These are phyloP conservation scores for Torrubiella hemipterigena DNA, from an alignment of 2,329 filamentous ascomycete genomes.

Conservation along the genomic window DNA sequence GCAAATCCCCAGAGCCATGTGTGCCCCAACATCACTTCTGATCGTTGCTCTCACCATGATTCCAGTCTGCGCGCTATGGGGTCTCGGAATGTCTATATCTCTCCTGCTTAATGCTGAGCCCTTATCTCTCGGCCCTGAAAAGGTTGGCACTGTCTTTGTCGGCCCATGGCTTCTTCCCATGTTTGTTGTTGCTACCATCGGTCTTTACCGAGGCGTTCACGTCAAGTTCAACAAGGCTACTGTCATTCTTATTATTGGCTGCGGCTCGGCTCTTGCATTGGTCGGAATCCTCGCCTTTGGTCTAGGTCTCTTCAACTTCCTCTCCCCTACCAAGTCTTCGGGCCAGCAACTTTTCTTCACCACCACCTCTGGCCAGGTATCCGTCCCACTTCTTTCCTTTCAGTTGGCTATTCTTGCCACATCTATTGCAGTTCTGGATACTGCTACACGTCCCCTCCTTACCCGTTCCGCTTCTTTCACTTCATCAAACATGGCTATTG, in stretches of 20 bases:
- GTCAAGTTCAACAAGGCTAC: slow-evolving; percentile 18
- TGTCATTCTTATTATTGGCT: slow-evolving; percentile 21
- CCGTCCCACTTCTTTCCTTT: slow-evolving; percentile 29
- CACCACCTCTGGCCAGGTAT: slow-evolving; percentile 13
- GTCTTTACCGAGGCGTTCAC: slow-evolving; percentile 18
- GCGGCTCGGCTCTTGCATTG: slow-evolving; percentile 25
- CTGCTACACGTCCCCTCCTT: slow-evolving; percentile 28
- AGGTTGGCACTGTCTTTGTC: slow-evolving; percentile 31
- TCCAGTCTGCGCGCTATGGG: slow-evolving; percentile 34
- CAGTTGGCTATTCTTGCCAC: slow-evolving; percentile 34
- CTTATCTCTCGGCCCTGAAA: slow-evolving; percentile 23
- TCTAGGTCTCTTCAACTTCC: slow-evolving; percentile 19
- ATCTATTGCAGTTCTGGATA: slow-evolving; percentile 27
- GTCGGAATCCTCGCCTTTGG: slow-evolving; percentile 33
- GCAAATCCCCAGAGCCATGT: slow-evolving; percentile 34
- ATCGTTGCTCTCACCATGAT: slow-evolving; percentile 32
- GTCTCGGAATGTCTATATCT: slow-evolving; percentile 30
- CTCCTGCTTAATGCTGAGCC: slow-evolving; percentile 33
- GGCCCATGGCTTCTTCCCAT: slow-evolving; percentile 30
- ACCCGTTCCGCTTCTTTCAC: slow-evolving; percentile 37
- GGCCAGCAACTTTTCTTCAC: slow-evolving; percentile 14
- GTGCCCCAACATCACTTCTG: slow-evolving; percentile 36
- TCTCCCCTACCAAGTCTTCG: slow-evolving; percentile 19
- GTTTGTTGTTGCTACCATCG: slow-evolving; percentile 18
- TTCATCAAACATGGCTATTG: slow-evolving; percentile 30